Base-by-base conservation (phyloP, 306 rosid species). In the Vigna angularis region DNA sequence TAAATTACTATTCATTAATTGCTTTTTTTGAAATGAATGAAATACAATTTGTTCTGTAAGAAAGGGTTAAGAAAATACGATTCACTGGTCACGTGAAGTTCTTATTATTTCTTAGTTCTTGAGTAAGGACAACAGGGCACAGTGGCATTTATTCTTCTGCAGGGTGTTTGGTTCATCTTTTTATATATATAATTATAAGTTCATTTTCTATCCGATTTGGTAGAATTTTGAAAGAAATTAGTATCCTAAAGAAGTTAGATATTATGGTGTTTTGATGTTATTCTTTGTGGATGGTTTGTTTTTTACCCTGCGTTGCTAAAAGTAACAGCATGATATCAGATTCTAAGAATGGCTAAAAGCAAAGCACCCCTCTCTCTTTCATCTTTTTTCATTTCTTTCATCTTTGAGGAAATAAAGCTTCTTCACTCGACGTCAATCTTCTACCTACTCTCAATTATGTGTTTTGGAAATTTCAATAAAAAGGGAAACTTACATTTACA, bases 1-100 rank as follows among this genome's bases (percentile, higher is more conserved):
- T 3, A 44, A 57, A 15, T 15, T 5, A 34, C 5, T 3, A 34
- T 34, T 5, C 38, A 34, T 34, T 30, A 30, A 34, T 34, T 26
- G 28, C 3, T 26, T 26, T 26, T 26, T 26, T 26, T 36, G 18
- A 50, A 11, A 44, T 42, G 48, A 47, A 50, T 49, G 14, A 45
- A 28, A 62, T 26, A 16, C 9, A 64, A 52, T 3, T 4, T 2
- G 0, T 67, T 38, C 78, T 53, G 9, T 53, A 62, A 50, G 22
- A 12, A 9, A 68, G 13, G 5, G 16, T 14, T 64, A 65, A 42
- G 16, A 68, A 58, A 56, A 53, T 68, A 73, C 17, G 32, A 81
- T 72, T 36, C 82, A 78, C 71, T 77, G 72, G 62, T 89, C 89
- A 75, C 82, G 78, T 82, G 86, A 83, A 85, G 69, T 48, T 30